Percentiles rank a stretch among this genome's conserved stretches.
phyloP scores from a whole-genome alignment of 1,284 basidiomycete genomes.

The Apiotrichum gracile region DNA sequence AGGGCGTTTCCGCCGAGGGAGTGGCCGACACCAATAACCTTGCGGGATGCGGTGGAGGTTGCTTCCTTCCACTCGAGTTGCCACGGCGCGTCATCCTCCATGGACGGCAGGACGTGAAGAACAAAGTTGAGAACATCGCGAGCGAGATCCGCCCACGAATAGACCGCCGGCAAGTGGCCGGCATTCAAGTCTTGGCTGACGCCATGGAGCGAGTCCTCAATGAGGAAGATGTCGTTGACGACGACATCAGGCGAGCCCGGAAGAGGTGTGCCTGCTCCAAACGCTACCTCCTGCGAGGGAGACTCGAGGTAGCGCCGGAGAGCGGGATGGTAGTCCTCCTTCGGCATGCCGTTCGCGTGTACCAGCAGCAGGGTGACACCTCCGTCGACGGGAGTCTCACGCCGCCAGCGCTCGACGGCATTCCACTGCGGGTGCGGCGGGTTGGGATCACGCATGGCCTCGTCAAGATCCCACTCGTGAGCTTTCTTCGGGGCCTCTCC shows the following conservation, averaged over 20 bases:
- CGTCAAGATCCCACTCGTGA: background rate
- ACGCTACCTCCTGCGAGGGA: background rate
- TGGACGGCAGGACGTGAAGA: slow-evolving; percentile 49
- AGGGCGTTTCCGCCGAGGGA: slow-evolving; percentile 6
- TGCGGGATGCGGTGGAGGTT: background rate
- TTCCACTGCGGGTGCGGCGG: slow-evolving; percentile 45
- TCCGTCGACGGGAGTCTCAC: slow-evolving; percentile 4
- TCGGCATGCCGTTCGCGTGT: slow-evolving; percentile 76
- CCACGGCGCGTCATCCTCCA: background rate
- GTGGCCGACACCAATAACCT: slow-evolving; percentile 9
- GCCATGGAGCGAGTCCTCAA: slow-evolving; percentile 72
- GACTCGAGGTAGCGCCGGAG: slow-evolving; percentile 43
- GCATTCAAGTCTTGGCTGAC: slow-evolving; percentile 65
- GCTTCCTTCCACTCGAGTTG: slow-evolving; percentile 4
- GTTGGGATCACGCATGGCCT: slow-evolving; percentile 10
- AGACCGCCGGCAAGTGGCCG: slow-evolving; percentile 47
- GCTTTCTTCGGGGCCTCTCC: background rate
- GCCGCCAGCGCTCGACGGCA: slow-evolving; percentile 18
- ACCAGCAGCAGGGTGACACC: slow-evolving; percentile 63
- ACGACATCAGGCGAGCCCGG: background rate
- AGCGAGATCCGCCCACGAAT: slow-evolving; percentile 40
- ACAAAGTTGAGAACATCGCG: slow-evolving; percentile 43
- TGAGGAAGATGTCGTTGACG: slow-evolving; percentile 74
- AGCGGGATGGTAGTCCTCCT: slow-evolving; percentile 65
- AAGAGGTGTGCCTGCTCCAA: slow-evolving; percentile 3